Base-by-base conservation (phyloP, 352 stramenopile species). In the Phytophthora meadii region DNA sequence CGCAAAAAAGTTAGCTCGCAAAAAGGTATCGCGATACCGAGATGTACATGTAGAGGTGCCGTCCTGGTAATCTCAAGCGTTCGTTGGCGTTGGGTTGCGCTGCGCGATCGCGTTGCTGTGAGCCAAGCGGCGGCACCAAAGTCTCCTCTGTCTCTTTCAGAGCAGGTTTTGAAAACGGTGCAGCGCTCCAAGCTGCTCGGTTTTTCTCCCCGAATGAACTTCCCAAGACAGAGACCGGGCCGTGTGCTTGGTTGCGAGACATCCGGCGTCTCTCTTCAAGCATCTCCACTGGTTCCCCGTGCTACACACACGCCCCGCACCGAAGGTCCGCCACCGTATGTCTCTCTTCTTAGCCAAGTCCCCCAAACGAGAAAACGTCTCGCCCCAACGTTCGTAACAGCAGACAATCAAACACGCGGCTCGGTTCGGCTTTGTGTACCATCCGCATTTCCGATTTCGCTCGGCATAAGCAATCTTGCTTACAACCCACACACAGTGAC, bases 201-300 rank as follows among this genome's bases (percentile, higher is more conserved):
- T 65, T 28, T 74, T 70, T 74, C 65, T 74, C 65, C 44, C 34
- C 61, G 46, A 61, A 68, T 63, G 67, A 71, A 71, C 67, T 74
- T 63, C 25, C 37, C 9, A 19, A 15, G n/a, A 40, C 55, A 61
- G 53, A 63, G 44, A 71, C 56, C 27, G 25, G 62, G 12, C 37
- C 34, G 24, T 53, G 45, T 30, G 53, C 60, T 68, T 48, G 45
- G 24, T 54, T 39, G 60, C 61, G 42, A 75, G 61, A 75, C 67
- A 75, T 75, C 51, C 63, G 61, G 49, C 61, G 67, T 58, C 54
- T 67, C 67, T 40, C 17, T 63, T 71, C 56, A 74, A 70, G 41
- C 61, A 62, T 70, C 66, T 62, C 61, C 54, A 72, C 62, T 61
- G 62, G 52, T 69, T 72, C 50, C 34, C 12, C 19, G 47, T 61